phyloP scores from a whole-genome alignment of 108 stramenopile species.

The Conticribra guillardii region DNA sequence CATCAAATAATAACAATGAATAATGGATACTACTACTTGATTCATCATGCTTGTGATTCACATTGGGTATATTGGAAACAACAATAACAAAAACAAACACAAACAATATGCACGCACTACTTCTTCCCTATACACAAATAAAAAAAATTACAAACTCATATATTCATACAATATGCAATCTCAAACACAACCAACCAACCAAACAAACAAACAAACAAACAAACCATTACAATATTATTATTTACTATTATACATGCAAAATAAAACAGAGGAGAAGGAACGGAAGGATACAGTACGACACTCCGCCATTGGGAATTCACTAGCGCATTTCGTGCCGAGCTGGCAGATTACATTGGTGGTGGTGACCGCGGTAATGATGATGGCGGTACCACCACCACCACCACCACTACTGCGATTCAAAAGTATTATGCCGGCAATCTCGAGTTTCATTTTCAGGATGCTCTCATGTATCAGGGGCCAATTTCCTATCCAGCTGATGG shows the following conservation, averaged over 20 bases:
- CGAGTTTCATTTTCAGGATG: slow-evolving; percentile 45
- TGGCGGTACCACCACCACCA: background rate
- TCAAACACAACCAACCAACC: too few relatives aligned
- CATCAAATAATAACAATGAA: too few relatives aligned
- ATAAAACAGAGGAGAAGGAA: slow-evolving; percentile 40
- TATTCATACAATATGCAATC: too few relatives aligned
- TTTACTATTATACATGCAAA: background rate
- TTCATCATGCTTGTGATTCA: too few relatives aligned
- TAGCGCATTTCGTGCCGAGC: slow-evolving; percentile 39
- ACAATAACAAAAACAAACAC: too few relatives aligned
- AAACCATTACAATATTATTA: too few relatives aligned
- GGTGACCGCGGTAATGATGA: background rate
- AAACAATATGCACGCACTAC: too few relatives aligned
- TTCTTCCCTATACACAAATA: too few relatives aligned
- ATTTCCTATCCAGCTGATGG: slow-evolving; percentile 6
- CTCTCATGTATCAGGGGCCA: slow-evolving; percentile 35
- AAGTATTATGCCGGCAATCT: slow-evolving; percentile 15
- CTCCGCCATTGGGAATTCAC: slow-evolving; percentile 50
- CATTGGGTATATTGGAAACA: too few relatives aligned
- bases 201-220: too few relatives aligned
- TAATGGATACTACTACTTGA: too few relatives aligned
- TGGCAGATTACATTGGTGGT: slow-evolving; percentile 10
- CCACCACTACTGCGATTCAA: slow-evolving; percentile 2
- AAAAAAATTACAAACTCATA: too few relatives aligned
- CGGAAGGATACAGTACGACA: slow-evolving; percentile 43